Evolutionary conservation across 305 asterid species (phyloP), one percentile per base, ranked within the genome.

Genomic region (Caryopteris hybrid): DNA sequence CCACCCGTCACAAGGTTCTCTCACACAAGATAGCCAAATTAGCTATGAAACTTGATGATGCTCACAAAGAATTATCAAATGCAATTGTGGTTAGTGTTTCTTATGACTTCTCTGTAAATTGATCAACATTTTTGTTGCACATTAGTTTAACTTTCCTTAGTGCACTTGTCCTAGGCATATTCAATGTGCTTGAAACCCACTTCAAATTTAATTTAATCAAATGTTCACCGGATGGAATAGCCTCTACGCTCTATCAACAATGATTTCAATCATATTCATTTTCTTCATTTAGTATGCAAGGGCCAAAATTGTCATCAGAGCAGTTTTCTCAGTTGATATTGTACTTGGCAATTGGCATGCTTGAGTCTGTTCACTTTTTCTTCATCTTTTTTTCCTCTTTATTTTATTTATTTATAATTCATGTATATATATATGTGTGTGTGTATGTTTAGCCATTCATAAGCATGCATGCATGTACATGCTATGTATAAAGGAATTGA

Each of bases 11-110:
- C 81, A 94, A 94, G 81, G 85, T 87, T 81, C 96, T 94, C 45
- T 94, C 99, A 0, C 99, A 94, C 84, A 94, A 86, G 81, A 88
- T 94, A 74, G 81, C 99, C 60, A 94, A 91, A 88, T 76, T 83
- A 84, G 99, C 98, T 39, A 70, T 94, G 76, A 94, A 91, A 88
- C 99, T 94, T 81, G 98, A 94, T 76, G 97, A 88, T 82, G 98
- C 99, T 33, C 99, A 94, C 81, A 74, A 82, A 78, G 98, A 94
- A 66, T 77, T 94, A 71, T 91, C 99, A 72, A 94, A 94, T 74
- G 91, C 89, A 6, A 91, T 94, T 55, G 99, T 94, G 79, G 99
- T 94, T 81, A 91, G 97, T 81, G 34, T 71, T 72, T 74, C 74
- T 51, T 46, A 53, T 14, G 69, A 56, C 23, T 51, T 23, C 21